Base-by-base conservation (phyloP, 2,329 filamentous ascomycete species). In the Arthroderma uncinatum region DNA sequence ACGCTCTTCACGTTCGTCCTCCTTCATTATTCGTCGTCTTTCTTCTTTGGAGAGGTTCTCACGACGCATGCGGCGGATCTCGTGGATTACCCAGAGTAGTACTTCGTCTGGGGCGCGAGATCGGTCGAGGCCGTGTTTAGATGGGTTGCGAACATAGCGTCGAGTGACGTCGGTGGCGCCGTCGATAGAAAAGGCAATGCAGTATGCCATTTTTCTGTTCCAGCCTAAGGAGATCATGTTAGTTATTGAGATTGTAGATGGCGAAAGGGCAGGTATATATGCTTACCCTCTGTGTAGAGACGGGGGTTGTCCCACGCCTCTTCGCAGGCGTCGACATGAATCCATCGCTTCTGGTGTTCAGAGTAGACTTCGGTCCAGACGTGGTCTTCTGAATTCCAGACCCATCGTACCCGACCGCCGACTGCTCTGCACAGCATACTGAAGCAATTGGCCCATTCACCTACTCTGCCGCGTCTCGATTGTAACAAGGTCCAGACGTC, bases 281-380 rank as follows among this genome's bases (percentile, higher is more conserved):
- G 72, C 78, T 59, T 74, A 83, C 81, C 92, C 72, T 96, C 89
- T 5, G 89, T 84, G 73, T 97, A 97, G 8, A 97, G 79, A 48
- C 88, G 81, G 54, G 93, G 93, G 67, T 92, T 90, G 70, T 98
- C 93, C 90, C 91, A 97, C 1, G 88, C 84, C 68, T 92, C 92
- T 70, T 97, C 93, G 67, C 92, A 96, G 34, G 86, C 85, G 70
- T 98, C 93, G 42, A 96, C 90, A 64, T 97, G 92, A n/a, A 97
- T 80, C 93, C 93, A 98, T 69, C 90, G 83, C 70, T 87, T 85
- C 67, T 92, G 86, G 73, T 95, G 90, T 61, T 93, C 88, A 1
- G 91, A 96, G 74, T 95, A 98, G 12, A 97, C 86, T 66, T 97
- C 93, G 0, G 91, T 95, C 93, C 93, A 98, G 25, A 96, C 89